Evolutionary conservation across 495 filamentous ascomycete species (phyloP).

Genomic region (Penicillium samsonianum): DNA sequence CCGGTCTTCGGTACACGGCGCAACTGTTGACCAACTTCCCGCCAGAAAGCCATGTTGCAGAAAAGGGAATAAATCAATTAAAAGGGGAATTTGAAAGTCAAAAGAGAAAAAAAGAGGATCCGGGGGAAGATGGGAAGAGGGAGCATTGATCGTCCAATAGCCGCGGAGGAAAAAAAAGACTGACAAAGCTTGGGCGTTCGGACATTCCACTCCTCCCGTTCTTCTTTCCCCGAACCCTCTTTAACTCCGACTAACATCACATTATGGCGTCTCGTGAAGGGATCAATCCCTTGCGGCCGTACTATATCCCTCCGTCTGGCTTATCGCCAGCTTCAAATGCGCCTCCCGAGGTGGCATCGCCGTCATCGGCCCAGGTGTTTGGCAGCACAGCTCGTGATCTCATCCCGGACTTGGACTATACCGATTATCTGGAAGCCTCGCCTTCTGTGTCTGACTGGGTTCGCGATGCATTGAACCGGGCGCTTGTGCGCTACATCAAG

Average conservation of each 20-base stretch:
- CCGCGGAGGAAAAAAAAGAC: slow-evolving; percentile 30
- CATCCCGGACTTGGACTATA: slow-evolving; percentile 85
- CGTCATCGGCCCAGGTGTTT: slow-evolving; percentile 51
- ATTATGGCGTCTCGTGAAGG: slow-evolving; percentile 55
- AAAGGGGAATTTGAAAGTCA: slow-evolving; percentile 7
- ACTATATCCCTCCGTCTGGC: slow-evolving; percentile 81
- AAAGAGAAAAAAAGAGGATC: slow-evolving; percentile 18
- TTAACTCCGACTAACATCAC: slow-evolving; percentile 17
- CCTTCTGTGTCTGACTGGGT: slow-evolving; percentile 71
- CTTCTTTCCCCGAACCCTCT: slow-evolving; percentile 20
- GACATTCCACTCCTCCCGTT: slow-evolving; percentile 26
- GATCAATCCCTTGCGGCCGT: slow-evolving; percentile 89
- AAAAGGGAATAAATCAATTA: slow-evolving; percentile 12
- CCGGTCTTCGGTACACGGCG: slow-evolving; percentile 36
- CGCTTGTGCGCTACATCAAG: slow-evolving; percentile 81
- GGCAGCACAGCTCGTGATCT: slow-evolving; percentile 80
- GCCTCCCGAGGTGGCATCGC: slow-evolving; percentile 45
- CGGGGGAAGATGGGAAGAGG: slow-evolving; percentile 18
- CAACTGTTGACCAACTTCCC: slow-evolving; percentile 40
- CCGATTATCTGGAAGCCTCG: slow-evolving; percentile 78
- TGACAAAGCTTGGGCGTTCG: slow-evolving; percentile 30
- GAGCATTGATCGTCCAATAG: slow-evolving; percentile 28
- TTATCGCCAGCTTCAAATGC: slow-evolving; percentile 33
- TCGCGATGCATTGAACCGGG: slow-evolving; percentile 72
- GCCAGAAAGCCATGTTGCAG: slow-evolving; percentile 41